These are phyloP conservation scores for Penicillium paxilli DNA, from an alignment of 495 filamentous ascomycete species.

Conservation along the genomic window DNA sequence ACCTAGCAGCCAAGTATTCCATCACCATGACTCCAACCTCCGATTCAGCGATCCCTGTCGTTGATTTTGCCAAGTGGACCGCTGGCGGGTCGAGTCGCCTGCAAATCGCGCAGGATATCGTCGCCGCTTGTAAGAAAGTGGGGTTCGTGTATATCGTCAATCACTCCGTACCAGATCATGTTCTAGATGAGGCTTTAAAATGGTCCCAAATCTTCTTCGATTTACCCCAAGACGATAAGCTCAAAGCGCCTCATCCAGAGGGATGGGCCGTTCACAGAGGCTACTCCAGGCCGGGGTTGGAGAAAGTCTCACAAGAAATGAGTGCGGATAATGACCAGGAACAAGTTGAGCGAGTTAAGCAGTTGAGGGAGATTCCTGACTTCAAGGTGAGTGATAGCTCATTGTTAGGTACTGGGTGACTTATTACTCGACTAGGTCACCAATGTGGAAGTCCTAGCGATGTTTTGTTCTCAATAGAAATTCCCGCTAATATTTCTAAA, in stretches of 20 bases:
- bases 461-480: background rate
- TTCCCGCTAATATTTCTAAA: background rate
- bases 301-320: constrained; percentile 64
- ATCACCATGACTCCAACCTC: background rate
- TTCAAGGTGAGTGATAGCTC: constrained; percentile 29
- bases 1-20: background rate
- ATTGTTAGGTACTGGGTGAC: background rate
- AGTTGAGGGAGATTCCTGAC: constrained; percentile 38
- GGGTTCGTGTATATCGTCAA: constrained; percentile 62
- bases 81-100: constrained; percentile 31
- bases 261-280: constrained; percentile 59
- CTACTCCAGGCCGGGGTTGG: constrained; percentile 64
- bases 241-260: constrained; percentile 61
- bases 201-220: constrained; percentile 52
- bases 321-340: constrained; percentile 45
- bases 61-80: constrained; percentile 52
- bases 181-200: constrained; percentile 53
- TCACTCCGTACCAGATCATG: constrained; percentile 46
- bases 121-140: constrained; percentile 54
- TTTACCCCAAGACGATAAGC: constrained; percentile 45
- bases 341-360: constrained; percentile 16
- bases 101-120: constrained; percentile 47
- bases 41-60: constrained; percentile 43
- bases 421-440: no score
- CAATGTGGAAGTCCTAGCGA: background rate